Base-by-base conservation (phyloP, 1,284 basidiomycete genomes). In the Rhodotorula sp. region DNA sequence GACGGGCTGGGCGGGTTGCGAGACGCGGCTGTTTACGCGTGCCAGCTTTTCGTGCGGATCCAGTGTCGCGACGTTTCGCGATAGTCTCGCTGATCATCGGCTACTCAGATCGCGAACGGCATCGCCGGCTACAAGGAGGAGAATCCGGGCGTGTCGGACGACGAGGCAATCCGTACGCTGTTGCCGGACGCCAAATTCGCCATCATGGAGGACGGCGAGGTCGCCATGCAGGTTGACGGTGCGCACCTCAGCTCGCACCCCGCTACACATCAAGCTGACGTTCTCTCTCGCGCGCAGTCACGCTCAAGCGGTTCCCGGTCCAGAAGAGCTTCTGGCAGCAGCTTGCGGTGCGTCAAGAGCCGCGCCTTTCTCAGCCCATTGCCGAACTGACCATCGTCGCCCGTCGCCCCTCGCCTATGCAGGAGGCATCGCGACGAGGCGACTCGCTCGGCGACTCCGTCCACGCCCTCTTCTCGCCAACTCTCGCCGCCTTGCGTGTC, bases 1-100 rank as follows among this genome's bases (percentile, higher is more conserved):
- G 81, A 82, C 68, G 77, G 78, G 8, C 77, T 82, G 20, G 81
- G 81, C n/a, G 81, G 81, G 0, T 75, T 82, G 40, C 75, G 77
- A 57, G 81, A 82, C 59, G 78, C 80, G 4, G 79, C 80, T 1
- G 68, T 77, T 51, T 77, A 79, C 51, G 80, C 81, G 6, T 72
- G 72, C 50, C 77, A 78, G 67, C 64, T 76, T 9, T 78, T 75
- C 61, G 66, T 77, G 48, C 61, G n/a, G n/a, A n/a, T n/a, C n/a
- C n/a, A n/a, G n/a, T n/a, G n/a, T n/a, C n/a, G n/a, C n/a, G n/a
- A n/a, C n/a, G n/a, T n/a, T n/a, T n/a, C n/a, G n/a, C n/a, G 37
- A 51, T 34, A 15, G 8, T 50, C 18, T 24, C 31, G 48, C 47
- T 20, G 3, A 20, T 37, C 28, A 5, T 37, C 6, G 15, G 7